These are phyloP conservation scores for Tetragonia tetragonoides DNA, from an alignment of 148 eudicot species.

Conservation along the genomic window DNA sequence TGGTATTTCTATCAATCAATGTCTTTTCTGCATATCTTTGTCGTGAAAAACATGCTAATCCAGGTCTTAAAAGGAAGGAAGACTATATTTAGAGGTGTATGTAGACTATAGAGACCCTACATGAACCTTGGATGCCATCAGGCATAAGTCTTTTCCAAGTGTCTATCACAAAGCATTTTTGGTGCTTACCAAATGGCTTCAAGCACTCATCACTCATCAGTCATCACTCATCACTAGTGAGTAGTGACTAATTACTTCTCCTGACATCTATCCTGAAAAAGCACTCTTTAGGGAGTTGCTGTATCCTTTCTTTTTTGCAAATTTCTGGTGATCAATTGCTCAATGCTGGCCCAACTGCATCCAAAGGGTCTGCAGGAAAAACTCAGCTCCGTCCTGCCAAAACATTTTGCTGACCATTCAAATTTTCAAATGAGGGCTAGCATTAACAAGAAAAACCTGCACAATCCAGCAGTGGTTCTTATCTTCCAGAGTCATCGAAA, in stretches of 20 bases:
- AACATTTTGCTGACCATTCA: slow-evolving; percentile 19
- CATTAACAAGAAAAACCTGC: slow-evolving; percentile 7
- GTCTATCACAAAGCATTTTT: background rate
- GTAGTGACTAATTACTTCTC: background rate
- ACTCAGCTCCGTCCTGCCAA: slow-evolving; percentile 11
- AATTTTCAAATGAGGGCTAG: slow-evolving; percentile 11
- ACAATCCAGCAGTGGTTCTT: background rate
- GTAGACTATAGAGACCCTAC: slow-evolving; percentile 10
- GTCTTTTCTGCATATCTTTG: slow-evolving; percentile 15
- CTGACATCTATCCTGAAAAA: slow-evolving; percentile 27
- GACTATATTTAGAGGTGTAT: background rate
- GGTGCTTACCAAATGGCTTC: slow-evolving; percentile 5
- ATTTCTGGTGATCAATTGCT: slow-evolving; percentile 21
- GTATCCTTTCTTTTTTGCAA: background rate
- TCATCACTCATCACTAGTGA: slow-evolving; percentile 9
- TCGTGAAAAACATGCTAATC: slow-evolving; percentile 7
- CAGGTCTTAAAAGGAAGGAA: too few species aligned
- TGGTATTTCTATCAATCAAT: background rate
- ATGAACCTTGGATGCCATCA: slow-evolving; percentile 13
- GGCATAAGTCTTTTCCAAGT: slow-evolving; percentile 31
- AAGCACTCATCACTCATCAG: slow-evolving; percentile 11
- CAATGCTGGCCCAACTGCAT: background rate
- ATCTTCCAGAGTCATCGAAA: background rate
- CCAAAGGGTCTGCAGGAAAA: background rate
- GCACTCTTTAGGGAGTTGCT: background rate